These are phyloP conservation scores for Pseudogymnoascus sp. DNA, from an alignment of 2,329 filamentous ascomycete species.

Conservation along the genomic window DNA sequence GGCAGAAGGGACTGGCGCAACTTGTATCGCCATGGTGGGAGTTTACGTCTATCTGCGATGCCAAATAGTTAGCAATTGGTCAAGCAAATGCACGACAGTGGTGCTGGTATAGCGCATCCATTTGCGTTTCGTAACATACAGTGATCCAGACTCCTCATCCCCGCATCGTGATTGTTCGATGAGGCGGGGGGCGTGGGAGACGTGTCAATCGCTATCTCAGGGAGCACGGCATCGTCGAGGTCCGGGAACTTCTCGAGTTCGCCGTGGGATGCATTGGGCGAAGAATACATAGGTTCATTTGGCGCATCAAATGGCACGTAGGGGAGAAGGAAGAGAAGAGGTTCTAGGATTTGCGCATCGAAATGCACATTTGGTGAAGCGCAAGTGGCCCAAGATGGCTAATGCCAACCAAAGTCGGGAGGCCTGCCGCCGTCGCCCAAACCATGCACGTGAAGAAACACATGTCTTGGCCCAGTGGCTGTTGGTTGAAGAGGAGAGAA, in stretches of 20 bases:
- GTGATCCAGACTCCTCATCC: slow-evolving; percentile 72
- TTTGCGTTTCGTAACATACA: slow-evolving; percentile 43
- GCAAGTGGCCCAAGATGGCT: neutral
- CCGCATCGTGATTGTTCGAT: slow-evolving; percentile 52
- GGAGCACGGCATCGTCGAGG: slow-evolving; percentile 26
- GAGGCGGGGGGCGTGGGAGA: neutral
- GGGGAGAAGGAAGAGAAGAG: neutral
- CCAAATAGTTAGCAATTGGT: slow-evolving; percentile 4
- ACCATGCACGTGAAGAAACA: slow-evolving; percentile 1
- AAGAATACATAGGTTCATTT: slow-evolving; percentile 30
- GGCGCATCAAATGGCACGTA: slow-evolving; percentile 13
- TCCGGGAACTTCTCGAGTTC: slow-evolving; percentile 26
- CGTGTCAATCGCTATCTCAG: slow-evolving; percentile 9
- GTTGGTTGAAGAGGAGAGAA: neutral
- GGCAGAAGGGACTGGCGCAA: slow-evolving; percentile 77
- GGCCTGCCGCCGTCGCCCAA: neutral
- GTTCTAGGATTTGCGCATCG: slow-evolving; percentile 6
- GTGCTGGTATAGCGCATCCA: neutral
- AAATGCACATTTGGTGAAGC: slow-evolving; percentile 3
- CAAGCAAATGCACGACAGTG: slow-evolving; percentile 8
- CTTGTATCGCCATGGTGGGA: slow-evolving; percentile 83
- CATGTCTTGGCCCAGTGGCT: neutral
- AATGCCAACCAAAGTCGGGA: neutral
- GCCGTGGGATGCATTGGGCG: slow-evolving; percentile 26
- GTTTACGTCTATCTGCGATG: slow-evolving; percentile 64